These are phyloP conservation scores for Coemansia sp. DNA, from an alignment of 192 early-diverging fungal species.

Conservation along the genomic window DNA sequence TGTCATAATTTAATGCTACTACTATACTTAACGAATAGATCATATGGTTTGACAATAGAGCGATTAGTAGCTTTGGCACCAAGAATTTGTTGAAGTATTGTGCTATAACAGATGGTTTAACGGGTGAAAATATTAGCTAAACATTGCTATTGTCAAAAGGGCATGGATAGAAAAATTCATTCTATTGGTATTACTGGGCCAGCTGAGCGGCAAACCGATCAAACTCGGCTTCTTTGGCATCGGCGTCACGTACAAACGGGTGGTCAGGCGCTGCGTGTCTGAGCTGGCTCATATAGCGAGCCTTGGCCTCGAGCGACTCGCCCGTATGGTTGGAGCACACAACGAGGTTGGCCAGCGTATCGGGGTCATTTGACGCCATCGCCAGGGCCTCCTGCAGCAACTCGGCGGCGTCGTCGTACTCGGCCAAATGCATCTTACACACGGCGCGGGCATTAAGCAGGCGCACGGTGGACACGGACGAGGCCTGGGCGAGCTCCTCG, in stretches of 20 bases:
- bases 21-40: no score
- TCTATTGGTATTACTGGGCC: no score
- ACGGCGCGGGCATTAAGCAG: constrained; percentile 79
- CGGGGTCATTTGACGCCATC: constrained; percentile 68
- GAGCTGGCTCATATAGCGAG: constrained; percentile 68
- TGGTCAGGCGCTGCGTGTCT: constrained; percentile 71
- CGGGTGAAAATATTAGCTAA: no score
- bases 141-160: no score
- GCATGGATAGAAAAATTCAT: no score
- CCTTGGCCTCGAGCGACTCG: constrained; percentile 64
- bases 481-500: constrained; percentile 83
- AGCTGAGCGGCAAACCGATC: no score
- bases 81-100: no score
- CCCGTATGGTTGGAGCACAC: constrained; percentile 65
- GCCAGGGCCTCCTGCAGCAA: constrained; percentile 73
- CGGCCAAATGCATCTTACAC: constrained; percentile 70
- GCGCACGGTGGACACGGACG: constrained; percentile 66
- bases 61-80: no score
- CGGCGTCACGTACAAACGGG: constrained; percentile 70
- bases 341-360: constrained; percentile 84
- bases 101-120: no score
- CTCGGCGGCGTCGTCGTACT: constrained; percentile 77
- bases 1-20: no score
- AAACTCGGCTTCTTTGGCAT: constrained; percentile 77
- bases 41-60: no score